Percentiles rank a stretch among this genome's conserved stretches.
phyloP scores from a whole-genome alignment of 257 asterid species.

The Plantago ovata region DNA sequence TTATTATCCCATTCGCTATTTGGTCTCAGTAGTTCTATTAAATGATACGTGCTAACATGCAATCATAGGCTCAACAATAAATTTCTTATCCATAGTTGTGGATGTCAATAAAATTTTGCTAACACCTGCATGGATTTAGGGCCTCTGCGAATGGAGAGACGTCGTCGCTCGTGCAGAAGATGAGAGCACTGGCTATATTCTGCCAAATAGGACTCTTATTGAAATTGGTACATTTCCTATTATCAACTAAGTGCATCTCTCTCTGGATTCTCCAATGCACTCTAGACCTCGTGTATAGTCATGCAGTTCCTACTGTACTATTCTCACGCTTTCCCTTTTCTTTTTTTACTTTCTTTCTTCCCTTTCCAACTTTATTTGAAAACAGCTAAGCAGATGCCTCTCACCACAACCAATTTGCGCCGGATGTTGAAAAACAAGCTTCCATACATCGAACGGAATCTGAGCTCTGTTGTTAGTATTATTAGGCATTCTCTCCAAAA shows the following conservation, averaged over 20 bases:
- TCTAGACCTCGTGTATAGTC: conserved; percentile 13
- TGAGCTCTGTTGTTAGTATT: conserved; percentile 66
- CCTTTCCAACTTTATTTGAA: conserved; percentile 20
- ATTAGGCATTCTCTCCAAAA: conserved; percentile 76
- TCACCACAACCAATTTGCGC: conserved; percentile 55
- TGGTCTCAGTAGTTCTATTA: conserved; percentile 10
- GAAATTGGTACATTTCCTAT: conserved; percentile 61
- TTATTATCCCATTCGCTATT: conserved; percentile 6
- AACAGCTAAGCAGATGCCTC: conserved; percentile 94
- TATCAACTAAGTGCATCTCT: conserved; percentile 16
- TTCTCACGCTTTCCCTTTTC: too few species aligned
- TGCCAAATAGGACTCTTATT: conserved; percentile 83
- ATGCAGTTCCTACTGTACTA: conserved; percentile 11
- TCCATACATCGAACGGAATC: conserved; percentile 77
- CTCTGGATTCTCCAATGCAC: conserved; percentile 12
- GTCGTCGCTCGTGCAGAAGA: conserved; percentile 95
- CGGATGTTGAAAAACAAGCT: conserved; percentile 65
- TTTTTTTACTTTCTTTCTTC: conserved; percentile 1
- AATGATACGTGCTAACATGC: too few species aligned
- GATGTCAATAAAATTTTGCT: not conserved
- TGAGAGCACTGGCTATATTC: conserved; percentile 95
- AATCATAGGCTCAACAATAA: not conserved
- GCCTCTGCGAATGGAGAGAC: conserved; percentile 94
- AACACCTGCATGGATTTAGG: conserved; percentile 41
- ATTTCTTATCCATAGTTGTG: not conserved